phyloP scores from a whole-genome alignment of 2,329 filamentous ascomycete species.

The Paraphoma sp. region DNA sequence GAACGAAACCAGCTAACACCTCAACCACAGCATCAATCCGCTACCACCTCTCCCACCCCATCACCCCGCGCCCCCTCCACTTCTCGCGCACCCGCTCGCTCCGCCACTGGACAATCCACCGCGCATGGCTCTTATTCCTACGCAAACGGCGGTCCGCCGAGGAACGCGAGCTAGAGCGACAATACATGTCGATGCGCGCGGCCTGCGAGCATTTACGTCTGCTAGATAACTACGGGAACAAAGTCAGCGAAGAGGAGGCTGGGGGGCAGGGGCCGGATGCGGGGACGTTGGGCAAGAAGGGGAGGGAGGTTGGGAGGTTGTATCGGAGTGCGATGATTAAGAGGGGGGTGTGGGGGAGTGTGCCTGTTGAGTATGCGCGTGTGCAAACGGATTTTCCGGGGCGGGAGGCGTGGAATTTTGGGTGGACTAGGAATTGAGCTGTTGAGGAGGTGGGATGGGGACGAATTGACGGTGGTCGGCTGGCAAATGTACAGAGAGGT shows the following conservation, averaged over 20 bases:
- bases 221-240: conserved; percentile 52
- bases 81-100: conserved; percentile 87
- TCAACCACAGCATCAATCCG: conserved; percentile 67
- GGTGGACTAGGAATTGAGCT: conserved; percentile 75
- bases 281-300: conserved; percentile 30
- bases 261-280: conserved; percentile 60
- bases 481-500: no score
- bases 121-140: conserved; percentile 86
- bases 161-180: conserved; percentile 75
- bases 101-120: conserved; percentile 98
- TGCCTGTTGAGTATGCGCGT: conserved; percentile 92
- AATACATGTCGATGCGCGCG: conserved; percentile 80
- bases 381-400: conserved; percentile 83
- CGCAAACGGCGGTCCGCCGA: conserved; percentile 69
- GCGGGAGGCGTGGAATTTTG: conserved; percentile 87
- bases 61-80: conserved; percentile 77
- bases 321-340: conserved; percentile 92
- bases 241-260: conserved; percentile 55
- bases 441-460: no score
- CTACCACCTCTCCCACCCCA: conserved; percentile 73
- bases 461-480: no score
- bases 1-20: background rate
- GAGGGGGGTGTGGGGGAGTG: conserved; percentile 80
- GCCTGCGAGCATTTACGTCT: conserved; percentile 84
- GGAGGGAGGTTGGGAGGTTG: conserved; percentile 70